Conservation (phyloP, 2,329 filamentous ascomycete genomes). For the Pseudogymnoascus sp. region DNA sequence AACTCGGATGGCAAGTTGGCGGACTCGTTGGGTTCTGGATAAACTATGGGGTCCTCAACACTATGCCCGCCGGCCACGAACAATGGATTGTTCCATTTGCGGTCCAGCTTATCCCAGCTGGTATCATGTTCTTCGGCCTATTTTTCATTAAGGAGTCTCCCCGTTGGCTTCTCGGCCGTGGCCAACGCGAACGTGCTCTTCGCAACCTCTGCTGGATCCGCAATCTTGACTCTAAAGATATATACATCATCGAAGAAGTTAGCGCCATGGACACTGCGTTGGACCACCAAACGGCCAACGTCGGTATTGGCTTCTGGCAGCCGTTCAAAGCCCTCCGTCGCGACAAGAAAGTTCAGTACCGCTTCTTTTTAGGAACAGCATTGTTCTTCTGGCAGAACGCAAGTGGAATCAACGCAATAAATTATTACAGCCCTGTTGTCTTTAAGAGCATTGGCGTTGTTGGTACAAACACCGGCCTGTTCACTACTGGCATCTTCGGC, state of each 20-base stretch:
- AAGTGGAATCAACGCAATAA: conserved; percentile 68
- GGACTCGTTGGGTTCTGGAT: conserved; percentile 58
- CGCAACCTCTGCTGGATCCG: conserved; percentile 57
- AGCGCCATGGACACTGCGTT: conserved; percentile 61
- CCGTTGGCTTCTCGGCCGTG: conserved; percentile 59
- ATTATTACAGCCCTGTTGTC: conserved; percentile 64
- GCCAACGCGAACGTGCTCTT: conserved; percentile 49
- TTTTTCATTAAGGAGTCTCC: conserved; percentile 57
- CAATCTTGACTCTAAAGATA: conserved; percentile 44
- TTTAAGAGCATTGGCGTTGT: conserved; percentile 54
- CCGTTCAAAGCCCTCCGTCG: conserved; percentile 52
- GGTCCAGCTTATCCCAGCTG: conserved; percentile 58
- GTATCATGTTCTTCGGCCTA: conserved; percentile 51
- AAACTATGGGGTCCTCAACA: conserved; percentile 53
- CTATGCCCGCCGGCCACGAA: conserved; percentile 34
- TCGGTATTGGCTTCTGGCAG: conserved; percentile 68
- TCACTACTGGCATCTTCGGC: conserved; percentile 69
- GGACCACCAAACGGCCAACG: conserved; percentile 51
- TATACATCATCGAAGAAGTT: conserved; percentile 67
- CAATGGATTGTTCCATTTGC: conserved; percentile 58
- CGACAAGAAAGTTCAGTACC: conserved; percentile 53
- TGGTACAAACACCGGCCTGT: conserved; percentile 46
- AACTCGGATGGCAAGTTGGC: conserved; percentile 57
- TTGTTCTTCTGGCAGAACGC: conserved; percentile 77
- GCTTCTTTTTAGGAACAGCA: conserved; percentile 64